Percentiles rank a stretch among this genome's conserved stretches.
Evolutionary conservation across 2,329 filamentous ascomycete species (phyloP).

Genomic region (Acephala macrosclerotiorum): DNA sequence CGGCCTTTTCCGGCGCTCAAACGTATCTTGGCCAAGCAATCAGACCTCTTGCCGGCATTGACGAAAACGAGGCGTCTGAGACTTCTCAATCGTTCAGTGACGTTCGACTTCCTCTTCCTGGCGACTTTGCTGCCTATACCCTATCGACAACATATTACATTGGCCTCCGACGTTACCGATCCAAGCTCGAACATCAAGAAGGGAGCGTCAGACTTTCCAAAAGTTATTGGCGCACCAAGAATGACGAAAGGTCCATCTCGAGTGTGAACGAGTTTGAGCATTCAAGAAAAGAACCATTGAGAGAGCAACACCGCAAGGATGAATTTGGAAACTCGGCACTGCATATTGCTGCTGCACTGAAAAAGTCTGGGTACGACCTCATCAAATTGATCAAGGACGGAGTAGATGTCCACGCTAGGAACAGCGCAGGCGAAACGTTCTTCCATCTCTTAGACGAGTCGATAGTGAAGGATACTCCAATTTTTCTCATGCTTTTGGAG

Average conservation of each 20-base stretch:
- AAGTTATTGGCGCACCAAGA: not conserved
- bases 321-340: conserved; percentile 9
- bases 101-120: conserved; percentile 1
- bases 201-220: not conserved
- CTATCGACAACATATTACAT: not conserved
- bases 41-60: not conserved
- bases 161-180: not conserved
- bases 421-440: conserved; percentile 3
- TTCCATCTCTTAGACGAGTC: conserved; percentile 3
- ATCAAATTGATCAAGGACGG: not conserved
- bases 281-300: not conserved
- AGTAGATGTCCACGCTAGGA: conserved; percentile 2
- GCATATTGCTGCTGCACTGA: conserved; percentile 4
- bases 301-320: not conserved
- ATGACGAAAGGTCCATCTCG: not conserved
- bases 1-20: not conserved
- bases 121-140: not conserved
- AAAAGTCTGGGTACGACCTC: not conserved
- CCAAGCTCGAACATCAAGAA: not conserved
- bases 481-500: conserved; percentile 3
- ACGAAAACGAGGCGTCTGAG: not conserved
- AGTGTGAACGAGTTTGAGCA: not conserved
- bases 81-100: not conserved
- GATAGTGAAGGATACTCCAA: not conserved
- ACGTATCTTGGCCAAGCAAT: not conserved